These are phyloP conservation scores for Kalaharituber pfeilii DNA, from an alignment of 2,329 filamentous ascomycete genomes.

Conservation along the genomic window DNA sequence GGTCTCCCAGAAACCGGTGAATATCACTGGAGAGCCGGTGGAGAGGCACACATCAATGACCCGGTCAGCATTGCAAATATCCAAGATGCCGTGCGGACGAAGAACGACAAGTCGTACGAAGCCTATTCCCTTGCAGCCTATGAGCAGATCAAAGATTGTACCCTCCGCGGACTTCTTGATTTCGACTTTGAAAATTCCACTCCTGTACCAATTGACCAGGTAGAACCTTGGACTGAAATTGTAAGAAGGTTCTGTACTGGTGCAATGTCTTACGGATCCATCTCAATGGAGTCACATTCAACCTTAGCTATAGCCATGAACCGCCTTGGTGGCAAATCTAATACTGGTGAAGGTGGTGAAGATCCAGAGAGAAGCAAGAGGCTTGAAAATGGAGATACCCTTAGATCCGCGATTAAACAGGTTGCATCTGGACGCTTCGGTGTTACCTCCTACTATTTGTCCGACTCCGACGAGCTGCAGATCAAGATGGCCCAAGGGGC, in stretches of 20 bases:
- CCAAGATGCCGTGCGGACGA: slow-evolving; percentile 85
- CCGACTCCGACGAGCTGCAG: slow-evolving; percentile 87
- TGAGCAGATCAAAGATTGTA: slow-evolving; percentile 93
- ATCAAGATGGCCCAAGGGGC: slow-evolving; percentile 99
- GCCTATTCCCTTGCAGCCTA: slow-evolving; percentile 87
- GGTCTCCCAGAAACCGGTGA: slow-evolving; percentile 84
- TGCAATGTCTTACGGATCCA: slow-evolving; percentile 96
- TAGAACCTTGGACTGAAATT: slow-evolving; percentile 96
- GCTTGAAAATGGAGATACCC: slow-evolving; percentile 82
- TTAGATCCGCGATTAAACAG: slow-evolving; percentile 96
- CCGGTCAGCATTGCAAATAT: slow-evolving; percentile 90
- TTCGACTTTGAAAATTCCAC: slow-evolving; percentile 82
- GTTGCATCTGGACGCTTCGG: slow-evolving; percentile 91
- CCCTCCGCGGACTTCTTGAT: slow-evolving; percentile 79
- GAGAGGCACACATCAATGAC: slow-evolving; percentile 88
- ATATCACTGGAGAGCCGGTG: slow-evolving; percentile 96
- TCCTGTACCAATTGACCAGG: slow-evolving; percentile 84
- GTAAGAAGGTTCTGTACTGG: slow-evolving; percentile 91
- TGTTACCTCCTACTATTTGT: slow-evolving; percentile 85
- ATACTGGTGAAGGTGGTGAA: slow-evolving; percentile 94
- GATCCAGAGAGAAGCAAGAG: slow-evolving; percentile 77
- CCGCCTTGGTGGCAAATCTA: slow-evolving; percentile 85
- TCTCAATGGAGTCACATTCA: slow-evolving; percentile 96
- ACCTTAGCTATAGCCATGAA: slow-evolving; percentile 95
- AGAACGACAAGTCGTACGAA: slow-evolving; percentile 98